Percentiles rank a stretch among this genome's conserved stretches.
Conservation (phyloP, 129 eudicot species). For the Calendula officinalis region DNA sequence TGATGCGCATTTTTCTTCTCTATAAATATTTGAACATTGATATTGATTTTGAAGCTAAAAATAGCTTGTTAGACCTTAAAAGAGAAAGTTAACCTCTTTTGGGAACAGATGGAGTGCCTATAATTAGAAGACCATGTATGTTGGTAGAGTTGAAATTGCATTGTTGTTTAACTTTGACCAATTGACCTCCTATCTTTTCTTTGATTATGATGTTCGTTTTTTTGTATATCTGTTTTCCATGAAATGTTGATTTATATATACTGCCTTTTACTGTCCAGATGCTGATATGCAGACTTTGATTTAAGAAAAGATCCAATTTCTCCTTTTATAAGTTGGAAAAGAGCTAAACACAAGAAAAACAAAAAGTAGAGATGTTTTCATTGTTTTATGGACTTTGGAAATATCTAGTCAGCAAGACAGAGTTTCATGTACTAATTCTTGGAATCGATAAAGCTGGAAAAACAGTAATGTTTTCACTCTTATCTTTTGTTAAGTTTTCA, state of each 20-base stretch:
- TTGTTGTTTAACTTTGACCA: conserved; percentile 4
- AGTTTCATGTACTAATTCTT: conserved; percentile 96
- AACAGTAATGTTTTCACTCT: conserved; percentile 56
- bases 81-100: background rate
- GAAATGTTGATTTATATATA: conserved; percentile 6
- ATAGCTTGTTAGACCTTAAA: conserved; percentile 9
- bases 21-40: background rate
- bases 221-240: background rate
- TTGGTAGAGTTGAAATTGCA: conserved; percentile 1
- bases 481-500: conserved; percentile 3
- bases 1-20: background rate
- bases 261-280: conserved; percentile 35
- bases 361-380: conserved; percentile 65
- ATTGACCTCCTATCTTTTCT: background rate
- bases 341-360: conserved; percentile 15
- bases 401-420: conserved; percentile 87
- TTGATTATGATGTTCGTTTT: background rate
- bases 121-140: background rate
- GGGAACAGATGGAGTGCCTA: background rate
- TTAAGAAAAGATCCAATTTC: conserved; percentile 24
- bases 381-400: conserved; percentile 92
- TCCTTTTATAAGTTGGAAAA: conserved; percentile 30
- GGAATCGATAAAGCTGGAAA: conserved; percentile 99
- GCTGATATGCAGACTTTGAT: conserved; percentile 33
- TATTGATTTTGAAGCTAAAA: background rate